Evolutionary conservation across 352 stramenopile species (phyloP).

Genomic region (Globisporangium polare): DNA sequence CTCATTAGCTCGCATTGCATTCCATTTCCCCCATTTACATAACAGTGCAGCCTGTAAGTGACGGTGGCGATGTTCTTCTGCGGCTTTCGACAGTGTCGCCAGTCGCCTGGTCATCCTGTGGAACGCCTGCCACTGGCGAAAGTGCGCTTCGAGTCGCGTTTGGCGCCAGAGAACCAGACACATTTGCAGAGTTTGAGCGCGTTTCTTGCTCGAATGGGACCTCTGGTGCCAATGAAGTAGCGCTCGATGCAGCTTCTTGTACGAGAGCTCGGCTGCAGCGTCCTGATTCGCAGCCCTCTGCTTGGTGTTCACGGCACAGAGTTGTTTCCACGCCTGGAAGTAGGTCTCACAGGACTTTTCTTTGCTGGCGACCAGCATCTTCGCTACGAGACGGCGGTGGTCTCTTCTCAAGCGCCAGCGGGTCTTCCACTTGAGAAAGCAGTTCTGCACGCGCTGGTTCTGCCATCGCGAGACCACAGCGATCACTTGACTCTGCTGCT

Average conservation of each 20-base stretch:
- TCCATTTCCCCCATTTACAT: conserved; percentile 3
- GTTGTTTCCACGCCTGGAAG: conserved; percentile 28
- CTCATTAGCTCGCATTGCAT: background rate
- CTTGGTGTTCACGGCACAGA: background rate
- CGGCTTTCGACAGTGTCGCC: background rate
- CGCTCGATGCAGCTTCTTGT: conserved; percentile 7
- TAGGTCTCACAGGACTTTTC: conserved; percentile 16
- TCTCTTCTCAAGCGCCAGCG: conserved; percentile 27
- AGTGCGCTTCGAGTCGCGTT: conserved; percentile 14
- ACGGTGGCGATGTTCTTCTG: background rate
- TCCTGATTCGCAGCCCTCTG: background rate
- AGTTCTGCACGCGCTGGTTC: conserved; percentile 17
- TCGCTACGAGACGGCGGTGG: conserved; percentile 22
- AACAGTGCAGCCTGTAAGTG: background rate
- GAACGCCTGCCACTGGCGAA: conserved; percentile 13
- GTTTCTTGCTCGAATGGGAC: background rate
- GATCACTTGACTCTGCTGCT: conserved; percentile 16
- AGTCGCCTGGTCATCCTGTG: background rate
- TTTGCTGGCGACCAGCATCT: conserved; percentile 8
- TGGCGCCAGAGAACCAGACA: conserved; percentile 18
- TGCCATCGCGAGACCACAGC: conserved; percentile 24
- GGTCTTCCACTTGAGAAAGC: conserved; percentile 34
- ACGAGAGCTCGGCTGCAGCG: background rate
- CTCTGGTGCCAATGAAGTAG: conserved; percentile 7
- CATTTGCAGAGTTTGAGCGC: background rate